Conservation (phyloP, 352 stramenopile genomes). For the Elongisporangium prolatum region DNA sequence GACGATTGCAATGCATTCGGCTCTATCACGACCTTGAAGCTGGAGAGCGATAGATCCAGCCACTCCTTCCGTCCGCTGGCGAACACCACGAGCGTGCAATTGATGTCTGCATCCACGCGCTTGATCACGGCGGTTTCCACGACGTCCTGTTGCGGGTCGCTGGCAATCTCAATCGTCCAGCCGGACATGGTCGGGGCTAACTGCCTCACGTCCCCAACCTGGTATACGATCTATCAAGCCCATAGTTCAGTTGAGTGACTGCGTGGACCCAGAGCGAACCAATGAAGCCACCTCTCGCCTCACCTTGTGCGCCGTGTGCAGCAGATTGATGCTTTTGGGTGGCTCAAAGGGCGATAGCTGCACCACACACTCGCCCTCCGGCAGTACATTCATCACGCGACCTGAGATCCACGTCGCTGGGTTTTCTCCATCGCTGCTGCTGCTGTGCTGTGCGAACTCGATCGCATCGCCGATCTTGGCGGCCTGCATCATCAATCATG, state of each 20-base stretch:
- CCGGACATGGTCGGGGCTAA: slow-evolving; percentile 33
- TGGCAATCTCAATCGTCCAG: slow-evolving; percentile 38
- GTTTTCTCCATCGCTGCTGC: background rate
- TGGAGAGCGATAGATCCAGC: slow-evolving; percentile 40
- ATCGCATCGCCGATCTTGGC: slow-evolving; percentile 43
- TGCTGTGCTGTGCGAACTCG: slow-evolving; percentile 23
- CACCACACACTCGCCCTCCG: slow-evolving; percentile 19
- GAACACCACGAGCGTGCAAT: slow-evolving; percentile 48
- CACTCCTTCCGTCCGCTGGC: slow-evolving; percentile 42
- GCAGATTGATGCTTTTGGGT: slow-evolving; percentile 29
- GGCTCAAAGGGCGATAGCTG: slow-evolving; percentile 41
- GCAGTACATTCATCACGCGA: slow-evolving; percentile 30
- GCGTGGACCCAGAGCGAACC: background rate
- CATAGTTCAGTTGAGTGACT: background rate
- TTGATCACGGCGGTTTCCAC: slow-evolving; percentile 31
- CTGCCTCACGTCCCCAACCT: slow-evolving; percentile 23
- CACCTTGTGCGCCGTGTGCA: slow-evolving; percentile 29
- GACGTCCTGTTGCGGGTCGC: slow-evolving; percentile 12
- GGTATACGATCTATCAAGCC: slow-evolving; percentile 30
- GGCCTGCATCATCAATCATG: slow-evolving; percentile 6
- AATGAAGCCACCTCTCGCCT: background rate
- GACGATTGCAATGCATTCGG: background rate
- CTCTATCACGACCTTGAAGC: slow-evolving; percentile 29
- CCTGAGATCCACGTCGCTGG: slow-evolving; percentile 1
- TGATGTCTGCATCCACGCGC: slow-evolving; percentile 44